Conservation (phyloP, 331 rosid genomes). For the Malus hybrid region DNA sequence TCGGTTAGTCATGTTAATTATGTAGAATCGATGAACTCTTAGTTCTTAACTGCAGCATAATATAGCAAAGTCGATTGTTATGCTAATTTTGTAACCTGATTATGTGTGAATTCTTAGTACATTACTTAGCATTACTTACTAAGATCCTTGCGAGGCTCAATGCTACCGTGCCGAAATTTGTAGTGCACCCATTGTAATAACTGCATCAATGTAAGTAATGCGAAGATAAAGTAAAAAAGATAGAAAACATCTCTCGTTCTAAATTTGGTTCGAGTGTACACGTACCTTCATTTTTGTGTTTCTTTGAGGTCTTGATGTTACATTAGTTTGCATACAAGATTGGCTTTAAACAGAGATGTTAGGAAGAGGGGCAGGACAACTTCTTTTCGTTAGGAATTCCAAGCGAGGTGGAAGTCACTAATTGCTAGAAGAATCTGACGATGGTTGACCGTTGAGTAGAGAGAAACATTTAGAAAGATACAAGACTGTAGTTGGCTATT, state of each 20-base stretch:
- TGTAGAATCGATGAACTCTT: no score
- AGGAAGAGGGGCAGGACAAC: slow-evolving; percentile 10
- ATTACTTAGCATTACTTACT: no score
- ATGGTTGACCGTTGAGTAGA: slow-evolving; percentile 28
- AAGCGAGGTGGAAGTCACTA: slow-evolving; percentile 40
- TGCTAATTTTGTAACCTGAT: not conserved
- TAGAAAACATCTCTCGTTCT: slow-evolving; percentile 10
- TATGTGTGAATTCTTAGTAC: not conserved
- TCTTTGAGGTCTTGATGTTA: slow-evolving; percentile 19
- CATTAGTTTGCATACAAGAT: slow-evolving; percentile 21
- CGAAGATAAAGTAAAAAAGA: slow-evolving; percentile 22
- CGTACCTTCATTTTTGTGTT: slow-evolving; percentile 75
- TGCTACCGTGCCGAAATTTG: slow-evolving; percentile 55
- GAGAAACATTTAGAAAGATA: slow-evolving; percentile 75
- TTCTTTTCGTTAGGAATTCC: slow-evolving; percentile 28
- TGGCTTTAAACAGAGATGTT: slow-evolving; percentile 13
- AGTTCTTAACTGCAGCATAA: not conserved
- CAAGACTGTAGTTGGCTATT: slow-evolving; percentile 76
- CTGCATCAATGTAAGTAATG: slow-evolving; percentile 49
- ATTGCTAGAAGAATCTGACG: slow-evolving; percentile 46
- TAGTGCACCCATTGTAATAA: slow-evolving; percentile 78
- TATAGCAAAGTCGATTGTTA: not conserved
- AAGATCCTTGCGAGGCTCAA: slow-evolving; percentile 58
- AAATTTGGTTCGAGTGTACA: slow-evolving; percentile 20
- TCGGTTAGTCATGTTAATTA: no score